Evolutionary conservation across 306 rosid species (phyloP), one percentile per base, ranked within the genome.

Genomic region (Heteromeles arbutifolia): DNA sequence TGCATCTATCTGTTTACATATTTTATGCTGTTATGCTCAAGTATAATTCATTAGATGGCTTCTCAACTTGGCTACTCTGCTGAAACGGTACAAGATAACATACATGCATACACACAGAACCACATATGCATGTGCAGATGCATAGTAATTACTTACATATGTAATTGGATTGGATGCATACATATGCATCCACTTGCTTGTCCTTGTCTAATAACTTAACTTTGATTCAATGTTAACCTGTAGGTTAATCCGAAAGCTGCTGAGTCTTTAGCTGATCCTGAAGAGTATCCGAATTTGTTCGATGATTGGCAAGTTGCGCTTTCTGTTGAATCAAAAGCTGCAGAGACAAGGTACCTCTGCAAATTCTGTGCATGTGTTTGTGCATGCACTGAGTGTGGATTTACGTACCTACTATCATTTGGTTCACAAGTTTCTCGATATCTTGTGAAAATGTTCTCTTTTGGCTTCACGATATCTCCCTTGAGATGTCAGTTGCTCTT

Each of bases 281-380:
- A 89, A 84, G 96, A 96, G 87, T 96, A 96, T 86, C 89, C 99
- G 59, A 96, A 96, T 82, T 76, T 96, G 83, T 96, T 96, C 25
- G 97, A 92, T 44, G 97, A 92, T 77, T 96, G 98, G 98, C 99
- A 96, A 89, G 86, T 96, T 84, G 97, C 99, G 45, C 96, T 89
- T 50, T 87, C 92, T 65, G 96, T 92, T 76, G 99, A 96, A 83
- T 92, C 99, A 57, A 92, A 68, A 84, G 88, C 85, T 56, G 79
- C 81, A 62, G 89, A 84, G 77, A 75, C 88, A 82, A 90, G 99
- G 99, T 96, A 59, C 18, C 59, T 52, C 39, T 41, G 24, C 67
- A 29, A 5, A 63, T 28, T 63, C 24, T 29, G n/a, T 17, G 25
- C 41, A 21, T 48, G 5, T 64, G 8, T 28, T 18, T 8, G 11